A percentile compares a stretch with the other conserved stretches of the same genome.
Conservation (phyloP, 2,329 filamentous ascomycete genomes). For the Hypoxylon sp. region DNA sequence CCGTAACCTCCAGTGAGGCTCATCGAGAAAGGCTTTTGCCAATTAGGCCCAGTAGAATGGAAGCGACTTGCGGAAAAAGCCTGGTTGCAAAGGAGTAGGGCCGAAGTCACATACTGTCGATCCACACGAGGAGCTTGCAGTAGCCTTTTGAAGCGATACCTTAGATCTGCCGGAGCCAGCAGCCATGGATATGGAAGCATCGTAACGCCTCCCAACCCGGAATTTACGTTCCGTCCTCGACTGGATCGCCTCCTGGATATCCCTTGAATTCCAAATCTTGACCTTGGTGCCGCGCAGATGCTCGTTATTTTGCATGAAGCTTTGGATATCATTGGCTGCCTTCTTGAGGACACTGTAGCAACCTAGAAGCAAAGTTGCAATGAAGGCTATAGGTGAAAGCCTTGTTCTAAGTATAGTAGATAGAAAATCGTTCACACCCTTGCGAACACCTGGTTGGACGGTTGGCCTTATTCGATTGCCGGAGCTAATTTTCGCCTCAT, state of each 20-base stretch:
- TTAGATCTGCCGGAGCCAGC: slow-evolving; percentile 17
- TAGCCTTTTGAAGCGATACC: slow-evolving; percentile 5
- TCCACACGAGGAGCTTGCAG: background rate
- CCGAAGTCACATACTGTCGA: slow-evolving; percentile 21
- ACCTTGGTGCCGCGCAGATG: background rate
- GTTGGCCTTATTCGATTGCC: background rate
- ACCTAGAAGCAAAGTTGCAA: background rate
- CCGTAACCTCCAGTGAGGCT: background rate
- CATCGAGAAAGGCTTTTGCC: background rate
- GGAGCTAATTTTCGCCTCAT: background rate
- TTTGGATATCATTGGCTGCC: background rate
- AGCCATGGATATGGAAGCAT: background rate
- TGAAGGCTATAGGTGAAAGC: background rate
- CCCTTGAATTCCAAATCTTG: slow-evolving; percentile 18
- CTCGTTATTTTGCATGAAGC: background rate
- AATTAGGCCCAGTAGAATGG: slow-evolving; percentile 18
- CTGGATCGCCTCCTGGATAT: background rate
- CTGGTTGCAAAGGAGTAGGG: slow-evolving; percentile 16
- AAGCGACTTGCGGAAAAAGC: slow-evolving; percentile 4
- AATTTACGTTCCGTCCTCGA: slow-evolving; percentile 6
- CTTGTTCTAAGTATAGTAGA: background rate
- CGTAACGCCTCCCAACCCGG: background rate
- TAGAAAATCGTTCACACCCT: background rate
- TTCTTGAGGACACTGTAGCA: slow-evolving; percentile 1
- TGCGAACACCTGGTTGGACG: background rate